phyloP scores from a whole-genome alignment of 1,139 yeast genomes.

The Candida frijolesensis region DNA sequence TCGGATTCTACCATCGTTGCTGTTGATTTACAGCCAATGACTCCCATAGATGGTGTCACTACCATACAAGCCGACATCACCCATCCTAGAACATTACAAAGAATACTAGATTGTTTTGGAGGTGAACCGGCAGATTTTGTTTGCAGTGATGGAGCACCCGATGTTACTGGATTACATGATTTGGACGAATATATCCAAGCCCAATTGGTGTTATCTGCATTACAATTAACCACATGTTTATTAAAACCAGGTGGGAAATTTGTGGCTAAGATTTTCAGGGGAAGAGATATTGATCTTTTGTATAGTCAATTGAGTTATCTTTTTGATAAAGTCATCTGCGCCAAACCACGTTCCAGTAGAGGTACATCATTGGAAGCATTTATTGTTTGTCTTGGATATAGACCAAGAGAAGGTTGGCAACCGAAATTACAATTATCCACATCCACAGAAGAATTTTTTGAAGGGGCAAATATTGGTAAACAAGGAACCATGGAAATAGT shows the following conservation, averaged over 20 bases:
- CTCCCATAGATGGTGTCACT: constrained; percentile 86
- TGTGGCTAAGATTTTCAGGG: constrained; percentile 95
- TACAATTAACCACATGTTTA: constrained; percentile 86
- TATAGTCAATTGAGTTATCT: constrained; percentile 85
- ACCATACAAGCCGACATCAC: constrained; percentile 96
- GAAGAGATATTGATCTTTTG: constrained; percentile 89
- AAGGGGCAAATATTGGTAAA: constrained; percentile 57
- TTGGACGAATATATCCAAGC: constrained; percentile 96
- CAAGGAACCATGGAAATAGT: background rate
- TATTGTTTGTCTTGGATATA: constrained; percentile 86
- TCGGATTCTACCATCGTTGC: constrained; percentile 76
- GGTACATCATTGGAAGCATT: constrained; percentile 94
- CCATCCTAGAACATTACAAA: constrained; percentile 82
- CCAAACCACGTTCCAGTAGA: constrained; percentile 92
- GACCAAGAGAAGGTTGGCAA: constrained; percentile 79
- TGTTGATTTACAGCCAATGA: constrained; percentile 96
- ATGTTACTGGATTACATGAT: constrained; percentile 96
- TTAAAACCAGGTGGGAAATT: constrained; percentile 88
- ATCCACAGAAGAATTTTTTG: constrained; percentile 82
- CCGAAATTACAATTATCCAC: constrained; percentile 61
- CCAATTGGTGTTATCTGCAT: constrained; percentile 85
- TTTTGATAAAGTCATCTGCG: constrained; percentile 87
- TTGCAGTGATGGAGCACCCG: constrained; percentile 98
- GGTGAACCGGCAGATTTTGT: constrained; percentile 95
- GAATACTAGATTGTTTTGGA: constrained; percentile 77